A percentile compares a stretch with the other conserved stretches of the same genome.
Conservation (phyloP, 306 rosid species). For the cucumber (Cucumis sativus) region DNA sequence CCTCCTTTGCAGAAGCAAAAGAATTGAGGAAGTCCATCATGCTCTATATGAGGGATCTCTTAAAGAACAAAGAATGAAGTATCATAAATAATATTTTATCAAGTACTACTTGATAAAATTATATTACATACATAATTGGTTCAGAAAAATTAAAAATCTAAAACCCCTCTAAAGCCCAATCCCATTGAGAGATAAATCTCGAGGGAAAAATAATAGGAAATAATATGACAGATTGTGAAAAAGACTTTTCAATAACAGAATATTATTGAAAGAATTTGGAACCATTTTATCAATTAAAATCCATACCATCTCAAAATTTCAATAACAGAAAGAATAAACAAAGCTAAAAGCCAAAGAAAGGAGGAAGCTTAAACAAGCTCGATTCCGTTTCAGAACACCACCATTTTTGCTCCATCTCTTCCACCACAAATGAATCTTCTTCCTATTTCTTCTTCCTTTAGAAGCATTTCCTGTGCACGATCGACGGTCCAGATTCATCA, state of each 20-base stretch:
- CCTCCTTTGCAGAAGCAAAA: too few relatives aligned
- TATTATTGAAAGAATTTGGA: slow-evolving; percentile 13
- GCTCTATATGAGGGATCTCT: neutral
- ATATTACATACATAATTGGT: neutral
- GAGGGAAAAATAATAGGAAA: neutral
- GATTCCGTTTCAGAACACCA: slow-evolving; percentile 10
- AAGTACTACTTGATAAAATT: neutral
- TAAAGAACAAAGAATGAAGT: neutral
- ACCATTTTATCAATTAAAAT: slow-evolving; percentile 25
- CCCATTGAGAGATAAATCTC: neutral
- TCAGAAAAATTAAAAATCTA: neutral
- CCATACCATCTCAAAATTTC: slow-evolving; percentile 30
- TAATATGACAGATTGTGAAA: neutral
- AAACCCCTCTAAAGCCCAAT: neutral
- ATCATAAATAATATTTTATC: neutral
- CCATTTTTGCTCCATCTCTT: slow-evolving; percentile 9
- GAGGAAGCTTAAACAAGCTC: neutral
- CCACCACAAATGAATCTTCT: slow-evolving; percentile 10
- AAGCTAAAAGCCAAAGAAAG: neutral
- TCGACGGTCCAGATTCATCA: slow-evolving; percentile 96
- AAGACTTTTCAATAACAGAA: neutral
- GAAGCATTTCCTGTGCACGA: slow-evolving; percentile 98
- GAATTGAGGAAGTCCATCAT: neutral
- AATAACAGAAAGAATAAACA: slow-evolving; percentile 13
- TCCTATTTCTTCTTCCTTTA: slow-evolving; percentile 33